Evolutionary conservation across 768 basidiomycete genomes (phyloP), one percentile per base, ranked within the genome.

Genomic region (Calocera cornea): DNA sequence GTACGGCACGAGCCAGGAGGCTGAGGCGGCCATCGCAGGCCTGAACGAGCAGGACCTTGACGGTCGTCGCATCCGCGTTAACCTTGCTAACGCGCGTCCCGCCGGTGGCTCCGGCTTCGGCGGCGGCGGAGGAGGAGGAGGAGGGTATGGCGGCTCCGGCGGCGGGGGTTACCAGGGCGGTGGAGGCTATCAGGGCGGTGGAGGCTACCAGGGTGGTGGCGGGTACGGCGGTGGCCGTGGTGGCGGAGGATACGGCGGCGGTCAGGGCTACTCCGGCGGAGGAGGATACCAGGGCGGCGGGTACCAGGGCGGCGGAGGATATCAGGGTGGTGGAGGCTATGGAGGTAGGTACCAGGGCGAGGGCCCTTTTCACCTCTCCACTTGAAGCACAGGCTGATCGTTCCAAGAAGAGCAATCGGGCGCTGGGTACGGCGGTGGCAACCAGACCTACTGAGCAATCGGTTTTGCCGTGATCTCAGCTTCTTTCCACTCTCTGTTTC

Each of bases 11-110:
- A 49, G 74, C 14, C 73, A 77, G 34, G 92, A 95, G 76, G 95
- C 95, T 50, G 80, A 88, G 12, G 80, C 80, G 69, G 93, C 95
- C 50, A 95, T 97, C 75, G 69, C 64, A 50, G 79, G 76, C 44
- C 79, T 95, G 76, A 89, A 97, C 79, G 95, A 97, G 75, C 86
- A 88, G 72, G 92, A 95, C 71, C 86, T 98, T 70, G 95, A 97
- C 78, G 94, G 95, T 64, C 85, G 95, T 71, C 83, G 89, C 69
- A 86, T 98, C 75, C 92, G 92, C 77, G 84, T 85, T 65, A 97
- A 95, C 81, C 80, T 79, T 49, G 79, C 79, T 72, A 80, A 79
- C 76, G 72, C 75, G 68, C 72, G 73, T 68, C 75, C 74, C 70
- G 70, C 73, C 49, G 67, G 74, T 69, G 74, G 74, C 41, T 73